phyloP scores from a whole-genome alignment of 2,329 filamentous ascomycete species.

The Arachnopeziza araneosa region DNA sequence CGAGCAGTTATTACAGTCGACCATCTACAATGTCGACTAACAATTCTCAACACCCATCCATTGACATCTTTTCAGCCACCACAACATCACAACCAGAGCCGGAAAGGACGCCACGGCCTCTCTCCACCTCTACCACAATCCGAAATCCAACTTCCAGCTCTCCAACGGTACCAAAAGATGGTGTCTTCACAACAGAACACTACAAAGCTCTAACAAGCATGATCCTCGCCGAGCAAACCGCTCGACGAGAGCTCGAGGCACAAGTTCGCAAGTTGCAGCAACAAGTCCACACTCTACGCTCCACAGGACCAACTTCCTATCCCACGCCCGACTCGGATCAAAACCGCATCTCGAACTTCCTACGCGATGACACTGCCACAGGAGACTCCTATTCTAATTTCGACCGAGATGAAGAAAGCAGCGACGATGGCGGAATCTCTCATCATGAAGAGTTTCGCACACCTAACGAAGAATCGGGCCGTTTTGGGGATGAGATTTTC shows the following conservation, averaged over 20 bases:
- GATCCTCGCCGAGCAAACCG: constrained; percentile 51
- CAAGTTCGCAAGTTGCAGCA: constrained; percentile 46
- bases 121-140: constrained; percentile 30
- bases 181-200: constrained; percentile 37
- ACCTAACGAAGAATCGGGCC: constrained; percentile 41
- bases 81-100: constrained; percentile 1
- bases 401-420: constrained; percentile 26
- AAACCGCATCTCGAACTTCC: neutral
- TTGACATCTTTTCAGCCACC: constrained; percentile 16
- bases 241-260: constrained; percentile 49
- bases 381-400: constrained; percentile 22
- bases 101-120: constrained; percentile 18
- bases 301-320: constrained; percentile 6
- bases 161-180: constrained; percentile 23
- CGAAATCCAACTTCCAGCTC: constrained; percentile 24
- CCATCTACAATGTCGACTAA: constrained; percentile 25
- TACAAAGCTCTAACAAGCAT: constrained; percentile 46
- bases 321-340: constrained; percentile 11
- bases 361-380: neutral
- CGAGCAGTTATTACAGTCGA: constrained; percentile 14
- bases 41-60: constrained; percentile 20
- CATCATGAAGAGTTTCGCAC: constrained; percentile 43
- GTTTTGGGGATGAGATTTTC: constrained; percentile 38
- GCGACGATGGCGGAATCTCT: constrained; percentile 28
- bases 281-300: constrained; percentile 16